Conservation (phyloP, 495 filamentous ascomycete genomes). For the Copromyces sp. region DNA sequence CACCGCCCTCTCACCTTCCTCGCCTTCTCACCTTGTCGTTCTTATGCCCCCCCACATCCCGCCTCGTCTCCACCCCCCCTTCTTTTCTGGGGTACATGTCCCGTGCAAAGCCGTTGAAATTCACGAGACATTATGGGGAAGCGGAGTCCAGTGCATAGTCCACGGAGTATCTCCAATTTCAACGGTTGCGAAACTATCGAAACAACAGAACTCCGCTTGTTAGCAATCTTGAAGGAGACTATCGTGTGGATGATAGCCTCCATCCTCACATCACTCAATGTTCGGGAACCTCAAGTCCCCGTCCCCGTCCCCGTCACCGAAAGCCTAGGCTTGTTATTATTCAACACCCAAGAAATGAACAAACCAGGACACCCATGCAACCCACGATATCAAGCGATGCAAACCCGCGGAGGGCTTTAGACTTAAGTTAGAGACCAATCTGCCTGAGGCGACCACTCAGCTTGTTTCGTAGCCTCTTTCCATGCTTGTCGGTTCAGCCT, state of each 20-base stretch:
- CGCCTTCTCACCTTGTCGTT: not conserved
- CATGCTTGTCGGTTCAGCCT: not conserved
- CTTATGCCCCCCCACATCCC: not conserved
- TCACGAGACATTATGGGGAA: not conserved
- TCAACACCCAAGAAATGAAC: not conserved
- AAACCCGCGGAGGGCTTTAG: not conserved
- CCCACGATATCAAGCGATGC: not conserved
- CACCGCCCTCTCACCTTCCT: not conserved
- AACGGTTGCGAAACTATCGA: not conserved
- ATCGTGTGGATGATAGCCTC: not conserved
- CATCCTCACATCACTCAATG: too few relatives aligned
- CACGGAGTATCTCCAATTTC: not conserved
- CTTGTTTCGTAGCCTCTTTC: not conserved
- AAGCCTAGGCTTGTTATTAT: not conserved
- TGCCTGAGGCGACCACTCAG: not conserved
- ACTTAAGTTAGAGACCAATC: not conserved
- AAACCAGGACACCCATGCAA: not conserved
- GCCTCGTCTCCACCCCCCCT: not conserved
- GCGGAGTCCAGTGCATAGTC: not conserved
- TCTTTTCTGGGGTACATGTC: not conserved
- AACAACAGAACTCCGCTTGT: not conserved
- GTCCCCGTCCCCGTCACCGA: not conserved
- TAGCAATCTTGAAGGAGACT: not conserved
- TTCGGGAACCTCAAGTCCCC: not conserved
- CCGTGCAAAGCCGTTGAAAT: not conserved